Base-by-base conservation (phyloP, 2,329 filamentous ascomycete genomes). In the Cyanodermella asteris region DNA sequence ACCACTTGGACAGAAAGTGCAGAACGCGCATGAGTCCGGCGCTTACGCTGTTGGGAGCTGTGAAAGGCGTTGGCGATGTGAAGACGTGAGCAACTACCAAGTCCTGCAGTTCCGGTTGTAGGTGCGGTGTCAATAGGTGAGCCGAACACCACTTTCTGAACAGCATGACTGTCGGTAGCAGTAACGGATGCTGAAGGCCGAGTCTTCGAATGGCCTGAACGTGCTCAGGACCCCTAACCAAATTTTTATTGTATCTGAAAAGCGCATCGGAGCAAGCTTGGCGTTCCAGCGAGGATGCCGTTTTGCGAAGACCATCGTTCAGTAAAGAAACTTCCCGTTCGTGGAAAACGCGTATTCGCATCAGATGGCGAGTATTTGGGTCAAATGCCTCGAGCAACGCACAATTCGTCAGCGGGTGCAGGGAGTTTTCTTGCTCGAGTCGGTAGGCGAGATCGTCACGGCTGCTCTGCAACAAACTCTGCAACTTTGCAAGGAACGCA, bases 61-160 rank as follows among this genome's bases (percentile, higher is more conserved):
- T 53, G 73, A 78, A 93, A 0, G 87, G 81, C 35, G 76, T 70
- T 0, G 81, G 75, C 24, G 74, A 66, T 6, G 87, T 54, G 51
- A 94, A 97, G 10, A 69, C 66, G 25, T 71, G 70, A 3, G 75
- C 60, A 8, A 72, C 75, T 24, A 93, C 53, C 10, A 97, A 62
- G 50, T 97, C 87, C 31, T 93, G 62, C 22, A 91, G 55, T 43
- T 91, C 80, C 17, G 78, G 69, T 16, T 62, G 59, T 36, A 94
- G 59, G 44, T 93, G 76, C 9, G 60, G 61, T 4, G 64, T 56
- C 6, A 97, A 65, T 36, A 90, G 71, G 45, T 97, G 87, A 3
- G 64, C 61, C 34, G 67, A 63, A 46, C 91, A 87, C 87, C 87
- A 97, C 40, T 70, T 65, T 53, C 94, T 94, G 22, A 76, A 60